Base-by-base conservation (phyloP, 345 rosid genomes). In the Syzygium aromaticum region DNA sequence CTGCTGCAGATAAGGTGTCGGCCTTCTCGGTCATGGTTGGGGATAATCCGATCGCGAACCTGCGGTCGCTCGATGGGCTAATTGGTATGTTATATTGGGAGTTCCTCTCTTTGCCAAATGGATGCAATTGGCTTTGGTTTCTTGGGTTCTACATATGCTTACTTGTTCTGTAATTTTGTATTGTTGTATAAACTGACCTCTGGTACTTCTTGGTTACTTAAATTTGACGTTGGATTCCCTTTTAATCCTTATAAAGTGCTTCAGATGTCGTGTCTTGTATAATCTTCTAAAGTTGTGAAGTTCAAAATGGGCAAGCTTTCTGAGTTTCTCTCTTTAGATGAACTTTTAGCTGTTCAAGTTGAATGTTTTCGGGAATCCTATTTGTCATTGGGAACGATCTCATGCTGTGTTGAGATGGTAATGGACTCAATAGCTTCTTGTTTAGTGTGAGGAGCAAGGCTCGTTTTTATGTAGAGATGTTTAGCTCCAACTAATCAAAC, bases 51-150 rank as follows among this genome's bases (percentile, higher is more conserved):
- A 87, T 98, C 49, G 99, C 99, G 59, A 98, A 96, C 90, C 89
- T 98, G 94, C 91, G 94, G 89, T 94, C 99, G 19, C 98, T 98
- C 86, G 99, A 95, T 91, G 98, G 96, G 3, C 94, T 98, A 61
- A 87, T 98, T 89, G 99, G 99, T 96, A 90, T 87, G 93, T 86
- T 64, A 46, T 52, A n/a, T 61, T 9, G 38, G 80, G 80, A 33
- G 49, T 38, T 73, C 80, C 14, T 33, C 80, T 64, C 3, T 38
- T 33, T 0, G 3, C 27, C 80, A 1, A 73, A 38, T 73, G 80
- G 80, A 19, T 33, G 67, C 67, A 27, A 13, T n/a, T 61, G 67
- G 11, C 67, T 61, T 61, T 61, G 80, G 46, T 73, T 73, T 67
- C 7, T 10, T 73, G 49, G 80, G 80, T 73, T 73, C 80, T 73